A percentile compares a stretch with the other conserved stretches of the same genome.
phyloP scores from a whole-genome alignment of 148 eudicot species.

The Persicaria tinctoria region DNA sequence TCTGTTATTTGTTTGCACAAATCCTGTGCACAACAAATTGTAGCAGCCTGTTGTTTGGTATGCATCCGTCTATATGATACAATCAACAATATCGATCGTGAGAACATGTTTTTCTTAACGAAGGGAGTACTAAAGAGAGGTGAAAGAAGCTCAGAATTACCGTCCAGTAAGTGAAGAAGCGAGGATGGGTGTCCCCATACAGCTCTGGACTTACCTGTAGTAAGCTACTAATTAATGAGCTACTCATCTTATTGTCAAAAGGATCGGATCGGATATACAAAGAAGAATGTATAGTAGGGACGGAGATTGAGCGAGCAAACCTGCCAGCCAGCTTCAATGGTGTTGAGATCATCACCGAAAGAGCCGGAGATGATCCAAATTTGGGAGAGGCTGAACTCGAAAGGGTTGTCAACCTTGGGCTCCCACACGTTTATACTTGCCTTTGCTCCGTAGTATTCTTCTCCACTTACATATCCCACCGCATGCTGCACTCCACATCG shows the following conservation, averaged over 20 bases:
- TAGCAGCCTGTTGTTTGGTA: constrained; percentile 77
- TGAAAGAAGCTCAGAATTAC: not conserved
- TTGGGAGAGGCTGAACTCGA: constrained; percentile 90
- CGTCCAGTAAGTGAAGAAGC: constrained; percentile 16
- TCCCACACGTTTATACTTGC: constrained; percentile 92
- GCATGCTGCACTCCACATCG: constrained; percentile 51
- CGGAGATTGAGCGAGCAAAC: constrained; percentile 21
- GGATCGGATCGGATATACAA: too few relatives aligned
- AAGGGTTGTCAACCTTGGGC: constrained; percentile 56
- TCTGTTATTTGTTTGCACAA: constrained; percentile 52
- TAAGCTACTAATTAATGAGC: too few relatives aligned
- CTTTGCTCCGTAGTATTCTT: constrained; percentile 84
- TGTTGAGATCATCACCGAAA: constrained; percentile 85
- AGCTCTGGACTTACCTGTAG: constrained; percentile 9
- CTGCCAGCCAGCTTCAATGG: constrained; percentile 99
- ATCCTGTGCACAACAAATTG: constrained; percentile 70
- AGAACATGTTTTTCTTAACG: too few relatives aligned
- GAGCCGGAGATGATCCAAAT: constrained; percentile 89
- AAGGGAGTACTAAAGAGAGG: too few relatives aligned
- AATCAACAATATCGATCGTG: too few relatives aligned
- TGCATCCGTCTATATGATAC: constrained; percentile 44
- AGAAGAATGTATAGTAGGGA: too few relatives aligned
- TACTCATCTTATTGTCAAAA: too few relatives aligned
- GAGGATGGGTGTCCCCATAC: constrained; percentile 8
- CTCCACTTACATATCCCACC: constrained; percentile 82